Evolutionary conservation across 805 yeast species (phyloP), one percentile per base, ranked within the genome.

Genomic region (Candida odintsovae): DNA sequence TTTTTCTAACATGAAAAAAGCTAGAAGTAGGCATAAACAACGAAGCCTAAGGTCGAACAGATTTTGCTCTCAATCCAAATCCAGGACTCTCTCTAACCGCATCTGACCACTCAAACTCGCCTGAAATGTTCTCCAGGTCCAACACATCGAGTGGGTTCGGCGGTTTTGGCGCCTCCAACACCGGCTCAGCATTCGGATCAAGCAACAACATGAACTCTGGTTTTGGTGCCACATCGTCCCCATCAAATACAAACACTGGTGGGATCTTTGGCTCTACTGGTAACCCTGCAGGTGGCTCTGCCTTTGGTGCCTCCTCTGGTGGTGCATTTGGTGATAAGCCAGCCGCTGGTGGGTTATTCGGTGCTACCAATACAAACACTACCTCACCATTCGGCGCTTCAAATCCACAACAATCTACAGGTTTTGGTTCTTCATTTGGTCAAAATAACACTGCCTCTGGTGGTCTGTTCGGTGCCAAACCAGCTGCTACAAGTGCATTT

Each of bases 271-370:
- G 79, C 22, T 45, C 58, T 18, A 63, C 51, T 51, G 59, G 59
- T 20, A 54, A 64, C 15, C 31, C 55, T 7, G 36, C 42, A 31
- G 22, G 42, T 6, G 46, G 47, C 21, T 51, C 43, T 41, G 53
- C 55, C 1, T 47, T 52, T 47, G 62, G 62, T 31, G 55, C 65
- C 40, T 46, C 51, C 31, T 45, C 51, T 35, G 60, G 61, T 39
- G 66, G 68, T 45, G 11, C 74, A 18, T 76, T 77, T 56, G 79
- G 80, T 23, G 50, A 61, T 19, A 65, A 57, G 52, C 59, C 64
- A 23, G 56, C 53, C 13, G 50, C 59, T 16, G 43, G 43, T 28
- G 46, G 46, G 3, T 25, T 46, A 23, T 46, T 42, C 40, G 49
- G 49, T 23, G 6, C 26, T 6, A 13, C 45, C 16, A 41, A 22